phyloP scores from a whole-genome alignment of 768 basidiomycete species.

The Rhizopogon rudus region DNA sequence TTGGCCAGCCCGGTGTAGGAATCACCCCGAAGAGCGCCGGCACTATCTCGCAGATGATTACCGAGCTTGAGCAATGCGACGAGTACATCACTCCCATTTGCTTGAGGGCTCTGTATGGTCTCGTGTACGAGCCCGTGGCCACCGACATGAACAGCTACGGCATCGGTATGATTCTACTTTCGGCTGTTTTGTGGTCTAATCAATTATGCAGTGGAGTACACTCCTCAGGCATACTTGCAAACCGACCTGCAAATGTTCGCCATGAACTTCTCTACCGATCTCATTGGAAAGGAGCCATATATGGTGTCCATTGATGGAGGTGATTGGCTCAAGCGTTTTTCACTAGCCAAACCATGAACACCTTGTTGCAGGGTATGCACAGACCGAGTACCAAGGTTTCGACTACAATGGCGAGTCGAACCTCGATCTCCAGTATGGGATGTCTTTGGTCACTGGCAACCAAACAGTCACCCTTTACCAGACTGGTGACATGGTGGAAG shows the following conservation, averaged over 20 bases:
- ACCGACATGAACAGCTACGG: conserved; percentile 28
- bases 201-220: conserved; percentile 26
- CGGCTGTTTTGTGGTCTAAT: not conserved
- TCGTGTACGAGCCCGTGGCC: conserved; percentile 18
- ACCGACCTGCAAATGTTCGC: conserved; percentile 31
- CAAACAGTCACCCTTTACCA: conserved; percentile 41
- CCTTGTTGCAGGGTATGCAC: conserved; percentile 16
- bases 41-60: conserved; percentile 7
- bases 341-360: not conserved
- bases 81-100: conserved; percentile 26
- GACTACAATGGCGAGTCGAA: conserved; percentile 49
- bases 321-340: conserved; percentile 4
- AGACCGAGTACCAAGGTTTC: conserved; percentile 32
- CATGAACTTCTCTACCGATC: conserved; percentile 15
- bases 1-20: conserved; percentile 13
- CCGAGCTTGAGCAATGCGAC: conserved; percentile 16
- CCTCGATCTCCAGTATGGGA: conserved; percentile 52
- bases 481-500: conserved; percentile 38
- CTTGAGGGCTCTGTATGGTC: conserved; percentile 21
- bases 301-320: conserved; percentile 33
- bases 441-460: conserved; percentile 39
- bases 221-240: conserved; percentile 24
- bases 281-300: conserved; percentile 20
- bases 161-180: conserved; percentile 17
- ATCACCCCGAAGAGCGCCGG: conserved; percentile 14